phyloP scores from a whole-genome alignment of 768 basidiomycete genomes.

The Russula griseocarnosa region DNA sequence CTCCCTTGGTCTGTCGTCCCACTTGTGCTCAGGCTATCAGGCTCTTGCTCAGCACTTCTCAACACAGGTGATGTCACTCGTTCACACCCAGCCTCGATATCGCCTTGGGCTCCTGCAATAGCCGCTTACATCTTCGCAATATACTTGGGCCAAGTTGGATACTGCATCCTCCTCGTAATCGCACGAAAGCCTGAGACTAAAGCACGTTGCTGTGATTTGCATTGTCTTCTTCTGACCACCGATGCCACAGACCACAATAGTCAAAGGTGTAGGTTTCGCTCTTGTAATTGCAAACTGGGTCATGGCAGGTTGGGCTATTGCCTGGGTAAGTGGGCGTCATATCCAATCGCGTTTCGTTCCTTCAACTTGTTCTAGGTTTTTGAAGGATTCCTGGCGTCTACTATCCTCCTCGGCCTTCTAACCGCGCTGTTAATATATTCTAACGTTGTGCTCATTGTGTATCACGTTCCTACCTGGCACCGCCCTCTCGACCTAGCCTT shows the following conservation, averaged over 20 bases:
- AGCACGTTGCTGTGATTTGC: conserved; percentile 37
- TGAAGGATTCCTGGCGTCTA: conserved; percentile 70
- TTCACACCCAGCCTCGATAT: conserved; percentile 63
- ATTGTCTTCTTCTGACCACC: conserved; percentile 16
- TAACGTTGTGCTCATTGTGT: conserved; percentile 70
- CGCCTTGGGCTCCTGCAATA: conserved; percentile 57
- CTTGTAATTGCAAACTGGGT: conserved; percentile 77
- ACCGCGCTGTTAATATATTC: conserved; percentile 71
- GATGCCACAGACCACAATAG: conserved; percentile 51
- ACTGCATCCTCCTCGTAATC: conserved; percentile 73
- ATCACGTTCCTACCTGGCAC: conserved; percentile 55
- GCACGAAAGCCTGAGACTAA: conserved; percentile 77
- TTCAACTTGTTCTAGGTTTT: conserved; percentile 47
- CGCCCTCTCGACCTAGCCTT: conserved; percentile 73
- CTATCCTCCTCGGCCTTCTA: conserved; percentile 67
- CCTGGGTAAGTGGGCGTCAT: conserved; percentile 51
- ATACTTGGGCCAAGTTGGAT: conserved; percentile 70
- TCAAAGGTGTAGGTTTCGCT: conserved; percentile 75
- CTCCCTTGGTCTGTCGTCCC: conserved; percentile 44
- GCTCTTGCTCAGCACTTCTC: neutral
- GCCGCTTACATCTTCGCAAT: conserved; percentile 57
- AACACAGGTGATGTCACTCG: conserved; percentile 47
- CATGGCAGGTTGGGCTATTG: conserved; percentile 75
- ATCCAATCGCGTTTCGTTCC: neutral
- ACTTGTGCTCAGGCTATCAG: neutral